Conservation (phyloP, 2,329 filamentous ascomycete genomes). For the Phoma herbarum region DNA sequence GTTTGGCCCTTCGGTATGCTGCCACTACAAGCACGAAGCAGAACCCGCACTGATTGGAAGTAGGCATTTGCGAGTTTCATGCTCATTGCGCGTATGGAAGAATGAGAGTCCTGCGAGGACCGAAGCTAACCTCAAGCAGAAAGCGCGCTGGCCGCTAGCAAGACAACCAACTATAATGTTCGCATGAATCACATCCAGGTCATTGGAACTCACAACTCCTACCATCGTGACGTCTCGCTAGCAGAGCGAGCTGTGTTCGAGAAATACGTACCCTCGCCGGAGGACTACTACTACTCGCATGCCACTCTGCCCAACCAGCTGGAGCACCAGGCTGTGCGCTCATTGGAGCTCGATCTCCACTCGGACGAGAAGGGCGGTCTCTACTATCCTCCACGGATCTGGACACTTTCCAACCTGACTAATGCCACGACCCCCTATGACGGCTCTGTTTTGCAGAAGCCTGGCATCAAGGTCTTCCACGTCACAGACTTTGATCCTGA, state of each 20-base stretch:
- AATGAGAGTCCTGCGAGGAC: too few species aligned
- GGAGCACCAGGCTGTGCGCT: conserved; percentile 57
- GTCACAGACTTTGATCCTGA: conserved; percentile 61
- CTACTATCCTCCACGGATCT: conserved; percentile 58
- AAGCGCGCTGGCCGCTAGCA: conserved; percentile 19
- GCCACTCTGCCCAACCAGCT: conserved; percentile 57
- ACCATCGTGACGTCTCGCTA: conserved; percentile 58
- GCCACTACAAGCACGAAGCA: not conserved
- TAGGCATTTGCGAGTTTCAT: conserved; percentile 30
- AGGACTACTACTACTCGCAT: conserved; percentile 61
- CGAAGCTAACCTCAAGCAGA: conserved; percentile 25
- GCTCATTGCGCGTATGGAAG: conserved; percentile 32
- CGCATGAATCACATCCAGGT: conserved; percentile 64
- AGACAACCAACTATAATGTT: conserved; percentile 37
- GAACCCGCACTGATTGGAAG: conserved; percentile 3
- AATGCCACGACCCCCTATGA: conserved; percentile 52
- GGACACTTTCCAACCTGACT: conserved; percentile 53
- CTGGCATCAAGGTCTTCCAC: conserved; percentile 61
- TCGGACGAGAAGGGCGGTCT: conserved; percentile 60
- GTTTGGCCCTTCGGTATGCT: conserved; percentile 25
- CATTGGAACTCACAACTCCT: conserved; percentile 62
- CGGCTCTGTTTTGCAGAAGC: conserved; percentile 51
- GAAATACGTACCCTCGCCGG: conserved; percentile 47
- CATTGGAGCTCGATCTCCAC: conserved; percentile 60
- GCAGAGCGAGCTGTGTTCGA: conserved; percentile 55